Base-by-base conservation (phyloP, 495 filamentous ascomycete species). In the Platismatia glauca region DNA sequence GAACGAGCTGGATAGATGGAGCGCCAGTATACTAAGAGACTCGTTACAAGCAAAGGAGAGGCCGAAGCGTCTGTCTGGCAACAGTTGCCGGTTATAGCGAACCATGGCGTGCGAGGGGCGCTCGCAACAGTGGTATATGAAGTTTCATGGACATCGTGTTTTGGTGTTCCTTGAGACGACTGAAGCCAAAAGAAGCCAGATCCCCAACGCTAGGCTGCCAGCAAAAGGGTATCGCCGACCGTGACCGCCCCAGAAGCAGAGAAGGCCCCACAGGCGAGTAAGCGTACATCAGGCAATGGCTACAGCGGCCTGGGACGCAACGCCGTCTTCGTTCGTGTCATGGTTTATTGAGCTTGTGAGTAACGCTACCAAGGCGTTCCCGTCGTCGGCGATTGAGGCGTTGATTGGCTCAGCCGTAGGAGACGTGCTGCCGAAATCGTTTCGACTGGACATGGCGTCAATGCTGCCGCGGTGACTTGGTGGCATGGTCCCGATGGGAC, bases 321-420 rank as follows among this genome's bases (percentile, higher is more conserved):
- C 52, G 7, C 55, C 62, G 33, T 67, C 62, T 1, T 67, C 60
- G 34, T 57, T 64, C 20, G 62, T 67, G 48, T 67, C 65, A n/a
- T 67, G 62, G 8, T 61, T 59, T 20, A 69, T 61, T 1, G 58
- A 63, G 41, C 55, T 43, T 12, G 55, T 60, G 11, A 69, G 62
- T 11, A 69, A 60, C 6, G 62, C 59, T 56, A 65, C 65, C 43
- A 69, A 53, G 6, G 44, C 57, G 18, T 64, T 55, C 4, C 65
- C 59, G 18, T 65, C 63, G 15, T 59, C 35, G n/a, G 27, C 39
- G 15, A 62, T 55, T 20, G 61, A 38, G 43, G 61, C 20, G 7
- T 58, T 58, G 20, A 18, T 46, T 29, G 31, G 53, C 35, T 63
- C 31, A 27, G 31, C 43, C 11, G 8, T 18, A 9, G 55, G 41